phyloP scores from a whole-genome alignment of 2,329 filamentous ascomycete genomes.

The Fragosphaeria purpurea region DNA sequence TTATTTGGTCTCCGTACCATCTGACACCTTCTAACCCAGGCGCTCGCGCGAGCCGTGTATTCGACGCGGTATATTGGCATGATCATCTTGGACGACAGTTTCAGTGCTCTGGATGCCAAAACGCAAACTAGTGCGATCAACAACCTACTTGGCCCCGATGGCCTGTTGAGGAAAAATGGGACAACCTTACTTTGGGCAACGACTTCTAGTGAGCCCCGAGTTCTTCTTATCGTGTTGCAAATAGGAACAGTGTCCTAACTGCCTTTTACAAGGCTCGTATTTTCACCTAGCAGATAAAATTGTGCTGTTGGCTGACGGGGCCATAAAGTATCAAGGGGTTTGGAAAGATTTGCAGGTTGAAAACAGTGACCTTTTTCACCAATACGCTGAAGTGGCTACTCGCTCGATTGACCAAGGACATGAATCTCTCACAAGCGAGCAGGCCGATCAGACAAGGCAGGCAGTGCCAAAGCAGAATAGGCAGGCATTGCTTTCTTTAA shows the following conservation, averaged over 20 bases:
- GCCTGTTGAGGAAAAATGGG: slow-evolving; percentile 18
- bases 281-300: slow-evolving; percentile 32
- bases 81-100: slow-evolving; percentile 25
- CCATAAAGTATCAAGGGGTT: slow-evolving; percentile 27
- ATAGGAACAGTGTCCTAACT: no score
- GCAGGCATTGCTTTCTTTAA: neutral
- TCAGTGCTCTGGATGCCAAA: slow-evolving; percentile 25
- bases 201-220: slow-evolving; percentile 18
- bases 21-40: slow-evolving; percentile 13
- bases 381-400: neutral
- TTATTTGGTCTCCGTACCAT: no score
- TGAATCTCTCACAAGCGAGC: neutral
- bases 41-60: slow-evolving; percentile 27
- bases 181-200: slow-evolving; percentile 24
- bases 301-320: slow-evolving; percentile 26
- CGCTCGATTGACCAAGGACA: no score
- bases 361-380: neutral
- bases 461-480: neutral
- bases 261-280: slow-evolving; percentile 9
- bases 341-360: slow-evolving; percentile 24
- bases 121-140: slow-evolving; percentile 21
- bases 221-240: neutral
- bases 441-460: neutral
- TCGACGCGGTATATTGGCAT: slow-evolving; percentile 15
- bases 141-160: slow-evolving; percentile 21